Conservation (phyloP, 1,284 basidiomycete species). For the Ceratobasidium sp. region DNA sequence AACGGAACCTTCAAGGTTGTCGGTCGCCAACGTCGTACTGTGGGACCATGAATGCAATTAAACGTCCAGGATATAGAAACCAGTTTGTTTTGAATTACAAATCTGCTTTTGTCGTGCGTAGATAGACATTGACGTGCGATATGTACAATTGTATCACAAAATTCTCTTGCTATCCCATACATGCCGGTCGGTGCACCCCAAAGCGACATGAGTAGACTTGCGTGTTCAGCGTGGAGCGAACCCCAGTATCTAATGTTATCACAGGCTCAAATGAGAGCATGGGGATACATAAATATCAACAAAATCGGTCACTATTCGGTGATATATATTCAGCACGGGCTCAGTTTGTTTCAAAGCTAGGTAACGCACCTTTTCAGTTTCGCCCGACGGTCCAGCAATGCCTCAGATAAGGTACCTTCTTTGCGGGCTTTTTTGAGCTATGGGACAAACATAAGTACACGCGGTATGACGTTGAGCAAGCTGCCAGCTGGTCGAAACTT, state of each 20-base stretch:
- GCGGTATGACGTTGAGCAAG: no score
- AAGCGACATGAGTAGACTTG: neutral
- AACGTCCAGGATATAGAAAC: neutral
- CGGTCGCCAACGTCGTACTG: slow-evolving; percentile 39
- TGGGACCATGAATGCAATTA: slow-evolving; percentile 16
- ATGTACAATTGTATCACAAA: neutral
- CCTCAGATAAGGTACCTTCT: slow-evolving; percentile 89
- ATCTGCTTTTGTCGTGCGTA: neutral
- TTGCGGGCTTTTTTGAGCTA: slow-evolving; percentile 85
- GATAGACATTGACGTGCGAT: neutral
- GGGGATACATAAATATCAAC: neutral
- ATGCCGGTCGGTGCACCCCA: neutral
- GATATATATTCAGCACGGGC: neutral
- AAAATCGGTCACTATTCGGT: slow-evolving; percentile 32
- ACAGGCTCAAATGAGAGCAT: no score
- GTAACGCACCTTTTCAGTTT: slow-evolving; percentile 87
- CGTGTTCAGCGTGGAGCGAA: no score
- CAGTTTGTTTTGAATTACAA: no score
- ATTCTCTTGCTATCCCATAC: neutral
- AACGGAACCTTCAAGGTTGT: slow-evolving; percentile 68
- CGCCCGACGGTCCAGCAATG: slow-evolving; percentile 85
- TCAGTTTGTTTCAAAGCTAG: neutral
- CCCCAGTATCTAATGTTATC: no score
- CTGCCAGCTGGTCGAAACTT: slow-evolving; percentile 48
- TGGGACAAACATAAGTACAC: slow-evolving; percentile 43